Conservation (phyloP, 345 rosid species). For the Cardamine chenopodiifolia region DNA sequence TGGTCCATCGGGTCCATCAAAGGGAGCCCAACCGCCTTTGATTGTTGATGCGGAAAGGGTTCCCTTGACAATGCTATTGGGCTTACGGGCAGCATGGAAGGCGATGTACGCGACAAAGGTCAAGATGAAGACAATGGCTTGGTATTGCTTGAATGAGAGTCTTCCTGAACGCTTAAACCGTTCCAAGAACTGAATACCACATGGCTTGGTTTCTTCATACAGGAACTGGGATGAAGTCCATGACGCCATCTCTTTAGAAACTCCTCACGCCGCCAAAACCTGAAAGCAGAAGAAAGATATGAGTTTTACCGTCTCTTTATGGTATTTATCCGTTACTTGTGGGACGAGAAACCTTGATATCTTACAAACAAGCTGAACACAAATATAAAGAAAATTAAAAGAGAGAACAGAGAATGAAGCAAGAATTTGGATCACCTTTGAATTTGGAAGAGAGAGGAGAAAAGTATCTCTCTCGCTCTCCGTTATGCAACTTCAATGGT, state of each 20-base stretch:
- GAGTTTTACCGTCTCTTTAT: background rate
- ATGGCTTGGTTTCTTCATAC: slow-evolving; percentile 58
- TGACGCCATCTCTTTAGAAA: slow-evolving; percentile 31
- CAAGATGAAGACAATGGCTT: slow-evolving; percentile 68
- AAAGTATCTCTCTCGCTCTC: background rate
- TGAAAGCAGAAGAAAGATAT: slow-evolving; percentile 8
- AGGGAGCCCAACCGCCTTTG: slow-evolving; percentile 89
- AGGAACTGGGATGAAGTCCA: slow-evolving; percentile 45
- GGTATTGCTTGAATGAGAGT: slow-evolving; percentile 73
- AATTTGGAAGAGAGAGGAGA: background rate
- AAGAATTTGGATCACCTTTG: slow-evolving; percentile 14
- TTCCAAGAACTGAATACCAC: slow-evolving; percentile 65
- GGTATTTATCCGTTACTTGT: background rate
- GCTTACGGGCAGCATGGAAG: slow-evolving; percentile 84
- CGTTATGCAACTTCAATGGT: slow-evolving; percentile 15
- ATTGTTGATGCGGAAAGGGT: slow-evolving; percentile 66
- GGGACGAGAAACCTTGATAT: background rate
- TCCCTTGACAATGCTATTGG: slow-evolving; percentile 89
- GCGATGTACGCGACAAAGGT: slow-evolving; percentile 80
- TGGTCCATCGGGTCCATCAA: slow-evolving; percentile 69
- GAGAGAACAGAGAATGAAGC: background rate
- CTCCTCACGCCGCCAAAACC: slow-evolving; percentile 15
- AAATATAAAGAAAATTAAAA: background rate
- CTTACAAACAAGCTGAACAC: background rate
- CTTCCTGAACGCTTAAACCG: slow-evolving; percentile 48